Percentiles rank a stretch among this genome's conserved stretches.
Conservation (phyloP, 164 flowering plant genomes). For the Dillenia turbinata region DNA sequence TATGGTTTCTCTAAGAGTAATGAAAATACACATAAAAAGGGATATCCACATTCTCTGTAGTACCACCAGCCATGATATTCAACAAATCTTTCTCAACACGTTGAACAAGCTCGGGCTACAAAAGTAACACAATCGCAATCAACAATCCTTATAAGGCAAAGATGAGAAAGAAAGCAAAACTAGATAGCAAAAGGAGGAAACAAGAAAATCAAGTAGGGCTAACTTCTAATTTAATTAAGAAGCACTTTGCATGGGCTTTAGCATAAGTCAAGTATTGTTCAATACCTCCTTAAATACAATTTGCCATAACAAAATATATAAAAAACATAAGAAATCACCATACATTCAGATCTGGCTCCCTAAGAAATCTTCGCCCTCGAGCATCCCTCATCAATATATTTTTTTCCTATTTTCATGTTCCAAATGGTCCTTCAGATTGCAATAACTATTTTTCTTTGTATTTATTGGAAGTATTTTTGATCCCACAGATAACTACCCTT, state of each 20-base stretch:
- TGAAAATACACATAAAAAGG: conserved; percentile 19
- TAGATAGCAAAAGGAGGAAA: neutral
- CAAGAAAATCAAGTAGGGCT: no score
- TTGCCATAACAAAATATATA: neutral
- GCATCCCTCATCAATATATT: conserved; percentile 74
- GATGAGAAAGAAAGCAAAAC: conserved; percentile 1
- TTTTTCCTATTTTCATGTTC: no score
- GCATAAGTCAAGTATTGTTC: no score
- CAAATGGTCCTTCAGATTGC: no score
- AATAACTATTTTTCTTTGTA: no score
- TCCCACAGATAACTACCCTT: no score
- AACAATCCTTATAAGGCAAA: neutral
- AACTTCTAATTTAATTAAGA: no score
- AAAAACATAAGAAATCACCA: neutral
- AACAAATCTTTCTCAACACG: conserved; percentile 80
- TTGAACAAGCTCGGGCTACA: conserved; percentile 93
- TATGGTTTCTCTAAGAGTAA: neutral
- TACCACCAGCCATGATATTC: conserved; percentile 67
- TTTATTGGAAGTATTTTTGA: no score
- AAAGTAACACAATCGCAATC: neutral
- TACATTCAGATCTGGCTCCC: conserved; percentile 95
- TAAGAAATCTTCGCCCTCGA: conserved; percentile 79
- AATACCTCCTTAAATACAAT: no score
- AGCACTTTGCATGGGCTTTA: no score
- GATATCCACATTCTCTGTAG: conserved; percentile 72